Evolutionary conservation across 768 basidiomycete species (phyloP), one percentile per base, ranked within the genome.

Genomic region (Hericium erinaceus): DNA sequence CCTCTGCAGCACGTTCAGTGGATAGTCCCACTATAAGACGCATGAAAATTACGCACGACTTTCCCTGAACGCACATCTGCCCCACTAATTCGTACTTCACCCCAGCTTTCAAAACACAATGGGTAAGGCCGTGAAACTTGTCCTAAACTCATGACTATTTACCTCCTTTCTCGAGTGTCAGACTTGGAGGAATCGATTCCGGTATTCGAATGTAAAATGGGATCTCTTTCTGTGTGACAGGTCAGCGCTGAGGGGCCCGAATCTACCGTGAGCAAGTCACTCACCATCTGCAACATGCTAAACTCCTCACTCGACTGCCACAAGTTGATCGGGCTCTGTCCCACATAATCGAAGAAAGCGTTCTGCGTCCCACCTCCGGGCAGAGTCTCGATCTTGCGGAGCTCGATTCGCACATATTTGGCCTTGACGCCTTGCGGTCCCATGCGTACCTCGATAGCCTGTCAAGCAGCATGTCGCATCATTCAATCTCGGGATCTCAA

Each of bases 81-180:
- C 91, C 94, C 12, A 95, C 81, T 12, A 98, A 80, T 69, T 97
- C 94, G 66, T 98, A 97, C 60, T 84, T 80, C 61, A 98, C 87
- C 4, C 92, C 91, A 58, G 87, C 87, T 89, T 61, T 41, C 9
- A 37, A 16, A 38, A 4, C n/a, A 8, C 28, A 38, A 46, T 15
- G 39, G 44, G 28, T 44, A 44, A 11, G 58, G 58, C 54, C 20
- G 24, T 8, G 39, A 40, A 13, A n/a, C 39, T 13, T 49, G 5
- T 16, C 26, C 9, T 49, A 38, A 2, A 24, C 39, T 24, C 9
- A 55, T 33, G 8, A 22, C 26, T 20, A 61, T 79, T 61, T 57
- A 84, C 88, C 87, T 65, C 81, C 80, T 68, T 81, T 85, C 57
- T 92, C 88, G 57, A 97, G 75, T 4, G 87, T 81, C 58, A 93